Evolutionary conservation across 352 stramenopile species (phyloP), one percentile per base, ranked within the genome.

Genomic region (Phytophthora nicotianae): DNA sequence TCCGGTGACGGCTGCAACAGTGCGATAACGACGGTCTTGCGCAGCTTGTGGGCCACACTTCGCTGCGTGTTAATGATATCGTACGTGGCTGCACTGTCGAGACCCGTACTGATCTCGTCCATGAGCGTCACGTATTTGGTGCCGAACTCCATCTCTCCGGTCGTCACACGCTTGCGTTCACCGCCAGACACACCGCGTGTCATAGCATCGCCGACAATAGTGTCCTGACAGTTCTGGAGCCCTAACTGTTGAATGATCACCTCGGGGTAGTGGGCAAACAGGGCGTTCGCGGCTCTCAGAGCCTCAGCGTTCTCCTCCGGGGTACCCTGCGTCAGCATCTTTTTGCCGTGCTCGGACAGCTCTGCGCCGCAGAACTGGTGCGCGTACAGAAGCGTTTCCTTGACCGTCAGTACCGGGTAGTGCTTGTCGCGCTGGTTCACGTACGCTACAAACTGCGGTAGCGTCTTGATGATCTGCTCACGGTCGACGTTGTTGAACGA

Each of bases 1-100:
- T 98, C 91, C 1, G 93, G 93, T 7, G 91, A 79, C 24, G 93
- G 91, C 67, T 97, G 73, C 8, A 96, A 56, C 29, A 97, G 59
- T 0, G 84, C 81, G 9, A 96, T 68, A 0, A 88, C 72, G 16
- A 70, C 49, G 14, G 75, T 85, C 51, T 72, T 71, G 11, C 23
- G 50, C 0, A 71, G 40, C 13, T 16, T 53, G 10, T 71, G 56
- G 3, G 63, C 63, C 3, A 66, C 38, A 33, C 56, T 58, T 5
- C 62, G 62, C 38, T 70, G 62, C 19, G 62, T 70, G 32, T 53
- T 50, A 33, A 70, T 61, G 55, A 70, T 70, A 14, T 37, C 32
- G 32, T 37, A 37, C 32, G 32, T 37, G 65, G 75, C 68, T 0
- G 77, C 77, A 20, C 58, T 76, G 60, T 88, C 78, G 3, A 88